Base-by-base conservation (phyloP, 1,139 yeast species). In the Yamadazyma epiphylla region DNA sequence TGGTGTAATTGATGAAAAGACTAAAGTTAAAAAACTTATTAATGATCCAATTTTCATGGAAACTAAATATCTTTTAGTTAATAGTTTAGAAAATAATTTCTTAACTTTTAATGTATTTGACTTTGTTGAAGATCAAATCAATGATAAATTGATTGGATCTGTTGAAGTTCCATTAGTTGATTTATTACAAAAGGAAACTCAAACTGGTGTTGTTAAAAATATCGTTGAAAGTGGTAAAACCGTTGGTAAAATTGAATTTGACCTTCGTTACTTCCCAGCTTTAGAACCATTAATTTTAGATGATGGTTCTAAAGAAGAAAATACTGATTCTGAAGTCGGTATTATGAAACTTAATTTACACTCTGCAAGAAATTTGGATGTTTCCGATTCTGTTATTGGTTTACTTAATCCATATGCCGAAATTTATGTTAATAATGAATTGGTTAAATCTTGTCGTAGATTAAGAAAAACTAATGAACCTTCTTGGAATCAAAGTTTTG, bases 321-420 rank as follows among this genome's bases (percentile, higher is more conserved):
- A 58, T 44, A 49, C 74, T 29, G 82, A 77, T 33, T 55, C 77
- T 5, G 85, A 80, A 46, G 75, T 77, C 33, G 94, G 91, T 61
- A 77, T 83, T 36, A 61, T 81, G 58, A 82, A 80, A 49, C 55
- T 91, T 32, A 74, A 76, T 15, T 65, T 91, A 34, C 81, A 82
- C 43, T 81, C 80, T 45, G 91, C 88, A 27, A 74, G 74, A 41
- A 75, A 79, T 35, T 70, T 91, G 50, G 94, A 85, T 48, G 60
- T 72, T 23, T 62, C 79, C 4, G 55, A 67, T 29, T 76, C 94
- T 1, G 64, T 80, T 37, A 68, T 82, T 39, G 96, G 95, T 28
- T 70, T 69, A 32, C 60, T 83, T 50, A 79, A 81, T 46, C 85
- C 91, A 16, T 78, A 71, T 50, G 87, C 87, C 8, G 85, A 80